These are phyloP conservation scores for Aureobasidium musti DNA, from an alignment of 2,329 filamentous ascomycete species.

Conservation along the genomic window DNA sequence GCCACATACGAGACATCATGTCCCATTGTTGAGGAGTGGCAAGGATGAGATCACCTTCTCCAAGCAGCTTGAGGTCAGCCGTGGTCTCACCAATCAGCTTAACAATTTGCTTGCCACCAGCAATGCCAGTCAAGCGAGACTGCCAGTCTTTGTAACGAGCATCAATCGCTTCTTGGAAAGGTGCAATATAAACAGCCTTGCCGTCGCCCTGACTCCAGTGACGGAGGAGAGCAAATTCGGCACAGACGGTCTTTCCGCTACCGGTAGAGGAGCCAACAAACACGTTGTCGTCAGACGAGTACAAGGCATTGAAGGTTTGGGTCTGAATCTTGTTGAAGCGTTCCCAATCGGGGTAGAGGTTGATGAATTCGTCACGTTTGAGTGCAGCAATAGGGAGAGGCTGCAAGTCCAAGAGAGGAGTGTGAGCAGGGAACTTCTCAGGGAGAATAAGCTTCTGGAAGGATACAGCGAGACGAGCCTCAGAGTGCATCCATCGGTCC, in stretches of 20 bases:
- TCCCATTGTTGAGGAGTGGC: constrained; percentile 97
- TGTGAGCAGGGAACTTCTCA: constrained; percentile 93
- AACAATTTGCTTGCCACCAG: constrained; percentile 83
- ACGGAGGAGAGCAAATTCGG: constrained; percentile 86
- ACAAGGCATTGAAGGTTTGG: constrained; percentile 93
- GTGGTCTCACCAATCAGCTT: constrained; percentile 94
- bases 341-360: constrained; percentile 78
- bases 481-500: constrained; percentile 97
- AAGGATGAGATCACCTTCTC: constrained; percentile 83
- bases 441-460: constrained; percentile 95
- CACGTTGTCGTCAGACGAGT: constrained; percentile 87
- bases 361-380: constrained; percentile 79
- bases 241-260: constrained; percentile 95
- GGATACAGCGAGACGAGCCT: constrained; percentile 88
- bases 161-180: constrained; percentile 91
- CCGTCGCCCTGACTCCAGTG: constrained; percentile 77
- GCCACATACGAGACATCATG: constrained; percentile 92
- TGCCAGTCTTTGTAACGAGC: constrained; percentile 81
- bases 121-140: constrained; percentile 68
- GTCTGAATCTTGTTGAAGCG: constrained; percentile 98
- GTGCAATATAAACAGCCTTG: constrained; percentile 89
- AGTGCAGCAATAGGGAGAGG: constrained; percentile 84
- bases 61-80: constrained; percentile 83
- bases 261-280: constrained; percentile 91
- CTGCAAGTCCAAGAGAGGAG: constrained; percentile 87